A percentile compares a stretch with the other conserved stretches of the same genome.
These are phyloP conservation scores for Inga oerstediana DNA, from an alignment of 306 rosid species.

Conservation along the genomic window DNA sequence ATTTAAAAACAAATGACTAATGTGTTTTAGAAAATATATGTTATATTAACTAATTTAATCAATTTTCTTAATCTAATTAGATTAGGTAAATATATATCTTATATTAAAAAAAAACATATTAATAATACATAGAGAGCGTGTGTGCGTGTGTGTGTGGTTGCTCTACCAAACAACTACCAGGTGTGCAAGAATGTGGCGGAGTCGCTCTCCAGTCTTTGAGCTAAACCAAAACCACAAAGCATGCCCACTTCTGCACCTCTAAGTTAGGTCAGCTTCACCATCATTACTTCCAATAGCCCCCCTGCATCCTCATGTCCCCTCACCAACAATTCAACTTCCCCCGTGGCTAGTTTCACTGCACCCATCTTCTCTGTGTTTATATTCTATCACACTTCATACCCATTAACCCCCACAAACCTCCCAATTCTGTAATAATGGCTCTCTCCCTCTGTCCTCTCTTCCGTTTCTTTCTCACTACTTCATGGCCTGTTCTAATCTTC, in stretches of 20 bases:
- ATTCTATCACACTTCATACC: not conserved
- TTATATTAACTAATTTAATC: too few relatives aligned
- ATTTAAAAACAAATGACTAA: too few relatives aligned
- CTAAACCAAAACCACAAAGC: conserved; percentile 41
- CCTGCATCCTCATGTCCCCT: not conserved
- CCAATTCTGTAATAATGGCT: conserved; percentile 52
- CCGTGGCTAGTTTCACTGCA: conserved; percentile 17
- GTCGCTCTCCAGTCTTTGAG: conserved; percentile 32
- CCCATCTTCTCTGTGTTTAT: conserved; percentile 22
- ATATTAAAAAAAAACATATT: too few relatives aligned
- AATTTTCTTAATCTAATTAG: too few relatives aligned
- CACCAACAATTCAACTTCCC: not conserved
- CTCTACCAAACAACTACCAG: conserved; percentile 6
- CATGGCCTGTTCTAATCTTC: conserved; percentile 69
- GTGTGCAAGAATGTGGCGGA: conserved; percentile 19
- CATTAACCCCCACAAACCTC: not conserved
- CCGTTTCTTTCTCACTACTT: conserved; percentile 35
- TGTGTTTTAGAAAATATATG: too few relatives aligned
- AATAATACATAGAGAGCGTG: too few relatives aligned
- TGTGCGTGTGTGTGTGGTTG: not conserved
- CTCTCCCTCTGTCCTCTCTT: conserved; percentile 43
- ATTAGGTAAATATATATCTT: too few relatives aligned
- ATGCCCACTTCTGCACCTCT: conserved; percentile 29
- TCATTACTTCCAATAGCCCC: conserved; percentile 16
- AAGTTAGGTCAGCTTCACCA: conserved; percentile 40